Evolutionary conservation across 345 rosid species (phyloP), one percentile per base, ranked within the genome.

Genomic region (Aquilaria malaccensis): DNA sequence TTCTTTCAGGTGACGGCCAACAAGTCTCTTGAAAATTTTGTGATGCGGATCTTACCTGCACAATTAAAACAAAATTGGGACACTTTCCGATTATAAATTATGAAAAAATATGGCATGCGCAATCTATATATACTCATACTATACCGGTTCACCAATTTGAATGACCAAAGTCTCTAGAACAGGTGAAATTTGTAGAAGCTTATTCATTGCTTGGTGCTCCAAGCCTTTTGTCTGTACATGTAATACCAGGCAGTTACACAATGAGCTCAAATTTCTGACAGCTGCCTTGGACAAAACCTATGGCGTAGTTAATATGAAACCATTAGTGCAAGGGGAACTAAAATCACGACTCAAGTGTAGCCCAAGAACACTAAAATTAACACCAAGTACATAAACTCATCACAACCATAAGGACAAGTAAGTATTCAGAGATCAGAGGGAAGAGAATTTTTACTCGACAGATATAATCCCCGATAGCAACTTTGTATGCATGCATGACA

Each of bases 151-250:
- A 11, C 12, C 33, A 62, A 14, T 33, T 43, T 22, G 1, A 52
- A 22, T 10, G 9, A 33, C 29, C 32, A 62, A 52, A 15, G 51
- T 52, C 50, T 29, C 56, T 37, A 62, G 45, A 52, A 51, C 22
- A 11, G 57, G 50, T 22, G 66, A 15, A 22, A 47, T 62, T 15
- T 22, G 30, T 22, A 62, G 66, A 33, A 62, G 30, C 31, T 10
- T 52, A 14, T 32, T 33, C 12, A 62, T n/a, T 13, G 6, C 32
- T 14, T 48, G 58, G 6, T 51, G 32, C 10, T 62, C 33, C 11
- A 33, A 0, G 11, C 22, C 33, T 10, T 33, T 10, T 12, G 43
- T 15, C 10, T 2, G 9, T 43, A 49, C 14, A 4, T 37, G 15
- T 15, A 52, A 10, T 11, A 33, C 30, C 30, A 62, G 13, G 22